Conservation (phyloP, 495 filamentous ascomycete genomes). For the Venustampulla echinocandica region DNA sequence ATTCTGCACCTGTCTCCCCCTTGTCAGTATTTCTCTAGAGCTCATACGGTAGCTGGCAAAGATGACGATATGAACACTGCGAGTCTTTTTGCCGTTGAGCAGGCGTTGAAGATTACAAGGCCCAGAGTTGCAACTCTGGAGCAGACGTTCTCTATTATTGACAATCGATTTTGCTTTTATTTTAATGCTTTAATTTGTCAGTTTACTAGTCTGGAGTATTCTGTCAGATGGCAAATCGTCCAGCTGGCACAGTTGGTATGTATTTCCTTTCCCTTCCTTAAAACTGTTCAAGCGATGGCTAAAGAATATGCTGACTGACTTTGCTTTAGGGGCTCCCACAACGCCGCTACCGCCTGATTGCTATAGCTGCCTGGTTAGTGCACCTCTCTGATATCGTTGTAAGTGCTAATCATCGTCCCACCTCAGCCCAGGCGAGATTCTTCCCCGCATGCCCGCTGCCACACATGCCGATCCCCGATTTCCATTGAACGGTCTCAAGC, state of each 20-base stretch:
- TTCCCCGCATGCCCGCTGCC: constrained; percentile 58
- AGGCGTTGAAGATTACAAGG: constrained; percentile 48
- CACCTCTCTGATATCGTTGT: background rate
- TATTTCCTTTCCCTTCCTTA: background rate
- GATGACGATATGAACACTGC: constrained; percentile 70
- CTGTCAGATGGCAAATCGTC: constrained; percentile 44
- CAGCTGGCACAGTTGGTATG: constrained; percentile 34
- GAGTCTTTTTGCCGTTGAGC: constrained; percentile 53
- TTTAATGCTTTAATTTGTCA: constrained; percentile 56
- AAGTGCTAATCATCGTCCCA: too few relatives aligned
- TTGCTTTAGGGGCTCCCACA: constrained; percentile 53
- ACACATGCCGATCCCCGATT: constrained; percentile 58
- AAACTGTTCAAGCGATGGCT: background rate
- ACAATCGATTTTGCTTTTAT: constrained; percentile 29
- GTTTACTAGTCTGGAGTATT: constrained; percentile 60
- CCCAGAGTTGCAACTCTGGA: constrained; percentile 77
- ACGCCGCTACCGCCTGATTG: constrained; percentile 53
- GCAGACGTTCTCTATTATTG: constrained; percentile 59
- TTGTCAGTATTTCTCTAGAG: constrained; percentile 74
- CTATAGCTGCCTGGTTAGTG: constrained; percentile 68
- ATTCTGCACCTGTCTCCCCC: constrained; percentile 76
- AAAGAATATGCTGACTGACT: background rate
- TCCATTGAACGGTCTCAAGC: constrained; percentile 23
- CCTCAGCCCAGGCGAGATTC: constrained; percentile 62
- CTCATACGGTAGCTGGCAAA: constrained; percentile 54